phyloP scores from a whole-genome alignment of 345 rosid genomes.

The Theobroma cacao region DNA sequence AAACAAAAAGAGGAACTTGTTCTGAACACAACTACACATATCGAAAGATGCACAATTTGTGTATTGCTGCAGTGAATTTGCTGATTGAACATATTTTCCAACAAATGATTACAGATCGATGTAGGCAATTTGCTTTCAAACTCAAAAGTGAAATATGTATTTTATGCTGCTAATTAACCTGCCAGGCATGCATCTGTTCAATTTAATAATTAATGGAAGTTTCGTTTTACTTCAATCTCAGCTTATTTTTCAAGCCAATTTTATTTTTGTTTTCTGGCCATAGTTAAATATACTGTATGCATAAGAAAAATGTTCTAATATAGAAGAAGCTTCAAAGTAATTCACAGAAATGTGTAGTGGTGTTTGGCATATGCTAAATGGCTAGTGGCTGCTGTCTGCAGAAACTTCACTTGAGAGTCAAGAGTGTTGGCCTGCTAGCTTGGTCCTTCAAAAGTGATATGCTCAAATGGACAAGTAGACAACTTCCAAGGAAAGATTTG shows the following conservation, averaged over 20 bases:
- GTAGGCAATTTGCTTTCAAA: neutral
- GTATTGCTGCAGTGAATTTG: neutral
- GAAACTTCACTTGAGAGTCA: slow-evolving; percentile 30
- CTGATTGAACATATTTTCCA: neutral
- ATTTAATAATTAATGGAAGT: neutral
- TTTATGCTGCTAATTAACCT: neutral
- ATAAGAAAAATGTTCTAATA: neutral
- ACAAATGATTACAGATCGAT: no score
- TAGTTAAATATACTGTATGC: neutral
- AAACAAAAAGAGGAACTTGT: neutral
- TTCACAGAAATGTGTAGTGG: neutral
- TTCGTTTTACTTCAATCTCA: neutral
- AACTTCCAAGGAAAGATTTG: slow-evolving; percentile 23
- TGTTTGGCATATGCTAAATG: neutral
- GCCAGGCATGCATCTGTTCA: neutral
- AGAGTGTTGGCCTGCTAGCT: slow-evolving; percentile 20
- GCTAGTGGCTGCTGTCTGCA: neutral
- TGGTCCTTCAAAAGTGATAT: slow-evolving; percentile 15
- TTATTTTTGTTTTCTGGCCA: no score
- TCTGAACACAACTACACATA: neutral
- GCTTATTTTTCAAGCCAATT: neutral
- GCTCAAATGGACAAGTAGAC: slow-evolving; percentile 22
- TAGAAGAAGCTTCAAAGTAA: neutral
- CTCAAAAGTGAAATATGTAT: neutral
- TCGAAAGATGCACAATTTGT: neutral